Conservation (phyloP, 768 basidiomycete genomes). For the Rossbeevera mucosa region DNA sequence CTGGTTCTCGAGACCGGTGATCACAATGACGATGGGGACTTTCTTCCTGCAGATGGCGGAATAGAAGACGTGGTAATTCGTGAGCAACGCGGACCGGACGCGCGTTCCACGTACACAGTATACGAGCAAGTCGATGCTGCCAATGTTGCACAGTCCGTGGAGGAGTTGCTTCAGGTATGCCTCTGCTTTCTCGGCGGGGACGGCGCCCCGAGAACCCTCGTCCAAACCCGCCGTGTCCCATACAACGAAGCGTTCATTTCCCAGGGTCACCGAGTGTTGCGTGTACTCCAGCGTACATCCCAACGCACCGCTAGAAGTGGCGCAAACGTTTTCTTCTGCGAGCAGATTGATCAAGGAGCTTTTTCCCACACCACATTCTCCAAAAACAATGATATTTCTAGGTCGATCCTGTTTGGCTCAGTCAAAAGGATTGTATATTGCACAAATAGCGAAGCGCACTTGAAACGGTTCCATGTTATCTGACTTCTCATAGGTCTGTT, state of each 20-base stretch:
- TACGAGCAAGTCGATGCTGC: conserved; percentile 38
- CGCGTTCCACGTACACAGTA: conserved; percentile 40
- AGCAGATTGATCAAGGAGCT: conserved; percentile 45
- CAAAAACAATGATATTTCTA: conserved; percentile 39
- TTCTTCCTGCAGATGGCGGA: conserved; percentile 37
- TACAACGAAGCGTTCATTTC: conserved; percentile 16
- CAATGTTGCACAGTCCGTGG: conserved; percentile 29
- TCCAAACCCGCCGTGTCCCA: conserved; percentile 36
- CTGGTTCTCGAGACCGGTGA: conserved; percentile 41
- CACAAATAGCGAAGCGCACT: conserved; percentile 7
- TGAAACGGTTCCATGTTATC: not conserved
- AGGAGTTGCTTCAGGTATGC: conserved; percentile 33
- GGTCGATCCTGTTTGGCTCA: conserved; percentile 8
- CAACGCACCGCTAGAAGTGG: conserved; percentile 27
- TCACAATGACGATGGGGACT: conserved; percentile 37
- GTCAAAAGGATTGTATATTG: not conserved
- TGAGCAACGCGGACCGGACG: conserved; percentile 29
- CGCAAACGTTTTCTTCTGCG: conserved; percentile 21
- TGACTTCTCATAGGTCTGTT: conserved; percentile 6
- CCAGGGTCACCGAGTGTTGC: conserved; percentile 22
- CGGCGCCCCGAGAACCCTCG: conserved; percentile 24
- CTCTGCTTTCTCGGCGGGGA: conserved; percentile 30
- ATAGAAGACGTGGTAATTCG: conserved; percentile 38
- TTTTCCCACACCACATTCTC: conserved; percentile 40
- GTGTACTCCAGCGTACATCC: conserved; percentile 35